These are phyloP conservation scores for Fragaria vesca DNA, from an alignment of 306 rosid genomes.

Conservation along the genomic window DNA sequence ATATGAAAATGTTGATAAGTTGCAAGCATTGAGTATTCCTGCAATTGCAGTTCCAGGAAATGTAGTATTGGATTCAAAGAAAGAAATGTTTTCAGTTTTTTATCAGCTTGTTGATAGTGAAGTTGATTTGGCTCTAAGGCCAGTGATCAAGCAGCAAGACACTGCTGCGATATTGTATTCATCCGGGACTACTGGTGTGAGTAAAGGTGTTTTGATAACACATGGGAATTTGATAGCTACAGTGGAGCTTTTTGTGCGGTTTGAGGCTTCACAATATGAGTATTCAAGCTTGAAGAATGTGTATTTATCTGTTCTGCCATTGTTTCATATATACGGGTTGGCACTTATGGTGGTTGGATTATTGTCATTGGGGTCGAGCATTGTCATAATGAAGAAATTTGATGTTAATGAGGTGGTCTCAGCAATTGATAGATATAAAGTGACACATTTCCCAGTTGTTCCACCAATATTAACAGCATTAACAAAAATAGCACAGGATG, in stretches of 20 bases:
- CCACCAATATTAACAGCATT: slow-evolving; percentile 64
- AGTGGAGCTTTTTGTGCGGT: slow-evolving; percentile 63
- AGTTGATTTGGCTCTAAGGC: slow-evolving; percentile 39
- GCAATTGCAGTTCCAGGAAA: slow-evolving; percentile 58
- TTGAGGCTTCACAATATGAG: slow-evolving; percentile 77
- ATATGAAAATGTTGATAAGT: slow-evolving; percentile 32
- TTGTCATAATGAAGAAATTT: slow-evolving; percentile 67
- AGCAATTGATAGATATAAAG: slow-evolving; percentile 54
- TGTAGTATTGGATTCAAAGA: slow-evolving; percentile 23
- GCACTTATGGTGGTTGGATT: slow-evolving; percentile 58
- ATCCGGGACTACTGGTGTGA: slow-evolving; percentile 78
- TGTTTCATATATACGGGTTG: slow-evolving; percentile 80
- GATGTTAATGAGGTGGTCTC: slow-evolving; percentile 43
- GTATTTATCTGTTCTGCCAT: slow-evolving; percentile 66
- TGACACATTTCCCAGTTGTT: slow-evolving; percentile 73
- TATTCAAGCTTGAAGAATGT: slow-evolving; percentile 46
- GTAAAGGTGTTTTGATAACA: slow-evolving; percentile 77
- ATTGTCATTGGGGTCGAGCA: slow-evolving; percentile 65
- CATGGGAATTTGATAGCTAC: slow-evolving; percentile 61
- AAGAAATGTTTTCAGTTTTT: slow-evolving; percentile 35
- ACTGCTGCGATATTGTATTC: slow-evolving; percentile 74
- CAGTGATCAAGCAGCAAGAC: slow-evolving; percentile 67
- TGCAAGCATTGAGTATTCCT: slow-evolving; percentile 48
- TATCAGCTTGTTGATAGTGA: slow-evolving; percentile 36
- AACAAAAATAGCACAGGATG: slow-evolving; percentile 37